Conservation (phyloP, 371 early-diverging fungal species). For the Rhizoclosmatium hyalinum region DNA sequence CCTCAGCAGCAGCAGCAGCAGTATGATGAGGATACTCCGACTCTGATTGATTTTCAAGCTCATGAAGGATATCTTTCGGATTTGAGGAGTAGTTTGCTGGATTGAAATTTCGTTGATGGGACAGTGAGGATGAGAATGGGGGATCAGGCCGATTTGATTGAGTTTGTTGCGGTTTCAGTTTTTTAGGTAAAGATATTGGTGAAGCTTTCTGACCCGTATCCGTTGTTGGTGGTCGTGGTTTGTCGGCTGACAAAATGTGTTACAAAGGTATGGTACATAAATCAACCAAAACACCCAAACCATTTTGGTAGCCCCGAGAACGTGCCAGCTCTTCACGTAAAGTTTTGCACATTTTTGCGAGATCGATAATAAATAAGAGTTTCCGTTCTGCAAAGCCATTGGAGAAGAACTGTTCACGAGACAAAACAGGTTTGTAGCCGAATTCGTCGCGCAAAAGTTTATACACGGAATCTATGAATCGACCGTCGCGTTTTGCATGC, state of each 20-base stretch:
- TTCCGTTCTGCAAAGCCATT: slow-evolving; percentile 61
- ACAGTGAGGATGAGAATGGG: background rate
- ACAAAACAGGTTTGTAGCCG: slow-evolving; percentile 48
- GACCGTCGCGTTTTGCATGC: slow-evolving; percentile 50
- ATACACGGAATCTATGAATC: slow-evolving; percentile 56
- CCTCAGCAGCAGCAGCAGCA: background rate
- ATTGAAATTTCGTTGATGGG: background rate
- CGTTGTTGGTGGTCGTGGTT: background rate
- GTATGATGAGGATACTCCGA: background rate
- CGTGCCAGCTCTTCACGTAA: slow-evolving; percentile 16
- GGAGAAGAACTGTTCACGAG: slow-evolving; percentile 53
- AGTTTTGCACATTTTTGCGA: slow-evolving; percentile 30
- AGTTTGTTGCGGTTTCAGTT: background rate
- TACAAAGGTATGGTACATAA: background rate
- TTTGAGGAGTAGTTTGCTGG: slow-evolving; percentile 10
- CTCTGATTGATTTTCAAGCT: background rate
- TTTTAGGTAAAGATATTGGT: background rate
- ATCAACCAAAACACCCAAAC: background rate
- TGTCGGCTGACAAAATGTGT: background rate
- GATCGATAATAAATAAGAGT: slow-evolving; percentile 48
- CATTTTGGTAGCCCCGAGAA: background rate
- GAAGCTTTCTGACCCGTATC: background rate
- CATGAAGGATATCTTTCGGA: background rate
- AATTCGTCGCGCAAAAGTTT: slow-evolving; percentile 55
- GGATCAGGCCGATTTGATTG: background rate